Evolutionary conservation across 129 eudicot genomes (phyloP), one percentile per base, ranked within the genome.

Genomic region (Solidago caesia): DNA sequence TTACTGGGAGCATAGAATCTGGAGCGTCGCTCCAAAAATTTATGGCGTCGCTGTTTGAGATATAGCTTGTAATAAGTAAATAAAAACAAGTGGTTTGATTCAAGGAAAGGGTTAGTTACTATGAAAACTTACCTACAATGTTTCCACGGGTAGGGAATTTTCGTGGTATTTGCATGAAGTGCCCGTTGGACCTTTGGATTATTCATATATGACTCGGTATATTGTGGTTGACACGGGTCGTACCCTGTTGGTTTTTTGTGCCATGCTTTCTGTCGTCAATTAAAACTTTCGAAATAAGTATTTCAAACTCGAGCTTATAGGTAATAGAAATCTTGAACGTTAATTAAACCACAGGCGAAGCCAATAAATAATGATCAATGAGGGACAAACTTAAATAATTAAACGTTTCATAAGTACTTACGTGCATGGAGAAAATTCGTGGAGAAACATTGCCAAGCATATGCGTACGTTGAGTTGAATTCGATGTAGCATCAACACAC

Each of bases 141-240:
- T 11, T 86, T 61, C 98, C 98, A 93, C 0, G 87, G 82, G 68
- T 93, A 88, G 6, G 89, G 74, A 15, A 93, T 84, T 42, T 84
- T 88, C 5, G 98, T 93, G 72, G 84, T 76, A 80, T 94, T 94
- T 43, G 98, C 97, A 73, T 94, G 98, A 43, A 94, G 86, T 7
- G 98, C 93, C 14, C 62, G 62, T 81, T 94, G 98, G 68, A 94
- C 98, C 11, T 82, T 90, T 4, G 91, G 88, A 58, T 82, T 80
- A 65, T 94, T 94, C 64, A 94, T 1, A 79, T 94, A 94, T 6
- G 57, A 27, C 27, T 82, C 84, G 0, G 96, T 87, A 43, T 90
- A 88, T 14, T 75, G 68, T 1, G 89, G 71, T 10, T 48, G 49
- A 14, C 98, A 94, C 0, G 98, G 98, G 53, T 94, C 97, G 26